These are phyloP conservation scores for Gossypium trilobum DNA, from an alignment of 441 rosid genomes.

Conservation along the genomic window DNA sequence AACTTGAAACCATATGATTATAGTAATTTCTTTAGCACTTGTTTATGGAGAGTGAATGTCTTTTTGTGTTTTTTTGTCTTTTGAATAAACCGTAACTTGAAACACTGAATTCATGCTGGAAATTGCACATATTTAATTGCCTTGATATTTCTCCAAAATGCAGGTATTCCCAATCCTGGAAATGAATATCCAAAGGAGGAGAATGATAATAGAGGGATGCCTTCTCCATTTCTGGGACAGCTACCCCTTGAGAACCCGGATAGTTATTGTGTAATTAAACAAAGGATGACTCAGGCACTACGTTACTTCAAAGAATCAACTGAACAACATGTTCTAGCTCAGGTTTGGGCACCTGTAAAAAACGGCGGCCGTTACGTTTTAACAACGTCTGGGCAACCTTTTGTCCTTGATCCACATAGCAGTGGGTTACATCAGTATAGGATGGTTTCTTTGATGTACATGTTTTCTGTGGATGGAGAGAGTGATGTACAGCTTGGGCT, in stretches of 20 bases:
- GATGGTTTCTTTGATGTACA: constrained; percentile 64
- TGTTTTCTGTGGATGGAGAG: constrained; percentile 68
- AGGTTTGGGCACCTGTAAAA: constrained; percentile 85
- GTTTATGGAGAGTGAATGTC: background rate
- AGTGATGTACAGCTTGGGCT: constrained; percentile 65
- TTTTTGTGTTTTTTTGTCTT: background rate
- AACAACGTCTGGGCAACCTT: constrained; percentile 83
- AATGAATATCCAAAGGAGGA: constrained; percentile 30
- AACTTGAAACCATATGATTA: background rate
- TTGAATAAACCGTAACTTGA: background rate
- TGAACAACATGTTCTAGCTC: constrained; percentile 72
- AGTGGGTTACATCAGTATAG: constrained; percentile 70
- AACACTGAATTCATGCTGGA: background rate
- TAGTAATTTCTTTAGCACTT: background rate
- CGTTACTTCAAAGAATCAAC: constrained; percentile 68
- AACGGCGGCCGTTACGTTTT: constrained; percentile 46
- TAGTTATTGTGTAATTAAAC: constrained; percentile 52
- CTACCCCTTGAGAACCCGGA: constrained; percentile 53
- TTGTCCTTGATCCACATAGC: constrained; percentile 62
- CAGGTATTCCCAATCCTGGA: constrained; percentile 44
- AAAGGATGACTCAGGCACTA: constrained; percentile 76
- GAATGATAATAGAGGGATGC: constrained; percentile 27
- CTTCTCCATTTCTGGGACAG: constrained; percentile 43
- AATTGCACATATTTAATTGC: background rate
- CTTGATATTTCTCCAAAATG: constrained; percentile 10